These are phyloP conservation scores for Candida pini DNA, from an alignment of 805 yeast species.

Conservation along the genomic window DNA sequence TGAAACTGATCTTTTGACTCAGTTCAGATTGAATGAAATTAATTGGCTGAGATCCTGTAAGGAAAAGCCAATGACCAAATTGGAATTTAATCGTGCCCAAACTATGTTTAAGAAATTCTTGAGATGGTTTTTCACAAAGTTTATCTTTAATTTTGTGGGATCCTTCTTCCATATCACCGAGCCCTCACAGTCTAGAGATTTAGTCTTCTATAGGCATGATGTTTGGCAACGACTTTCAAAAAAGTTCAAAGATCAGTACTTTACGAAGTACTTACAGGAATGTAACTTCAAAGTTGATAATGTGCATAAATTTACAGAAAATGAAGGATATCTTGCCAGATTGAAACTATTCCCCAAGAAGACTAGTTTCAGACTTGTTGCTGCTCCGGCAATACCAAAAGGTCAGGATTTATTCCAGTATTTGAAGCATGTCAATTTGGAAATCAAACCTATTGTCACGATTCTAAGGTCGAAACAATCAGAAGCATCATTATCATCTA, in stretches of 20 bases:
- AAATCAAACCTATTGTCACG: conserved; percentile 39
- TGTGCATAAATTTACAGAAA: conserved; percentile 13
- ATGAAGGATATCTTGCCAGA: conserved; percentile 33
- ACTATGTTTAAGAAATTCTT: conserved; percentile 37
- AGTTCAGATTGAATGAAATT: conserved; percentile 39
- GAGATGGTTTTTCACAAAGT: conserved; percentile 49
- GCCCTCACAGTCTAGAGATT: conserved; percentile 32
- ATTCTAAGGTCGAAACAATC: conserved; percentile 27
- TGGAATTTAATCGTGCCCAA: conserved; percentile 36
- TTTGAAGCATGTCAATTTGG: conserved; percentile 29
- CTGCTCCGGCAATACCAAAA: conserved; percentile 44
- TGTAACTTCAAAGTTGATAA: conserved; percentile 9
- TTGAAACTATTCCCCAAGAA: conserved; percentile 56
- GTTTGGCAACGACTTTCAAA: conserved; percentile 46
- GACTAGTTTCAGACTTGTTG: conserved; percentile 53
- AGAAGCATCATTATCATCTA: too few species aligned
- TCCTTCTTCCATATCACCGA: conserved; percentile 68
- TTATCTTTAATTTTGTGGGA: conserved; percentile 42
- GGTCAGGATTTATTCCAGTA: conserved; percentile 30
- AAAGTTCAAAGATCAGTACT: conserved; percentile 40
- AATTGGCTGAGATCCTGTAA: conserved; percentile 45
- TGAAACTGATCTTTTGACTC: conserved; percentile 27
- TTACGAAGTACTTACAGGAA: conserved; percentile 29
- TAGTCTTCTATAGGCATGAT: conserved; percentile 51
- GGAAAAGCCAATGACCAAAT: conserved; percentile 28